Evolutionary conservation across 192 early-diverging fungal genomes (phyloP).

Genomic region (Haplosporangium gracile): DNA sequence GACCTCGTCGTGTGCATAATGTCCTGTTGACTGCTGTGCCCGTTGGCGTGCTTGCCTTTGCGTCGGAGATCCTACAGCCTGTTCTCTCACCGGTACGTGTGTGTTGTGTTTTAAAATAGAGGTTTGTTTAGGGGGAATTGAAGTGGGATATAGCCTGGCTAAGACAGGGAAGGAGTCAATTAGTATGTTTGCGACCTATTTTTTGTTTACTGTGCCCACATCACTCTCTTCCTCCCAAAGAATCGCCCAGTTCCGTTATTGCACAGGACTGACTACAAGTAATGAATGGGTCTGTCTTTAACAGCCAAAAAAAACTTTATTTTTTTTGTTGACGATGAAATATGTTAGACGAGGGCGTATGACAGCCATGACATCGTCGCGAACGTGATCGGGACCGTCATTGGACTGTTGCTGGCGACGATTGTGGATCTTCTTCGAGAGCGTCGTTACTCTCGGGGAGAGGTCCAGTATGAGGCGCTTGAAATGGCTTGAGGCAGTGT

Average conservation of each 20-base stretch:
- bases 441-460: conserved; percentile 8
- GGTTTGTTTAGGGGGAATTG: not conserved
- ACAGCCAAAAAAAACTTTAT: not conserved
- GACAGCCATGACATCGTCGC: conserved; percentile 47
- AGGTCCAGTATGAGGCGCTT: conserved; percentile 34
- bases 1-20: conserved; percentile 26
- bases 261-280: not conserved
- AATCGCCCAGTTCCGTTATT: not conserved
- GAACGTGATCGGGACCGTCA: conserved; percentile 23
- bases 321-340: not conserved
- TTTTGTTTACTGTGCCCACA: not conserved
- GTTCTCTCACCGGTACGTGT: conserved; percentile 37
- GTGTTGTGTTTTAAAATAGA: not conserved
- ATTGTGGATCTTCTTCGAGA: conserved; percentile 29
- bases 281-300: not conserved
- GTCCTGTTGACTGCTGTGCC: conserved; percentile 40
- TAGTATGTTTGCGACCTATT: not conserved
- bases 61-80: conserved; percentile 48
- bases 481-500: conserved; percentile 28
- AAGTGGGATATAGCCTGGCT: not conserved
- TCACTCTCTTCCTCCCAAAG: not conserved
- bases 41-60: conserved; percentile 31
- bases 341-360: conserved; percentile 35
- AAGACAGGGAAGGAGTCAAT: not conserved
- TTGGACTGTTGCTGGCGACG: conserved; percentile 20